Evolutionary conservation across 176 grass and related monocot genomes (phyloP), one percentile per base, ranked within the genome.

Genomic region (sorghum (Sorghum bicolor)): DNA sequence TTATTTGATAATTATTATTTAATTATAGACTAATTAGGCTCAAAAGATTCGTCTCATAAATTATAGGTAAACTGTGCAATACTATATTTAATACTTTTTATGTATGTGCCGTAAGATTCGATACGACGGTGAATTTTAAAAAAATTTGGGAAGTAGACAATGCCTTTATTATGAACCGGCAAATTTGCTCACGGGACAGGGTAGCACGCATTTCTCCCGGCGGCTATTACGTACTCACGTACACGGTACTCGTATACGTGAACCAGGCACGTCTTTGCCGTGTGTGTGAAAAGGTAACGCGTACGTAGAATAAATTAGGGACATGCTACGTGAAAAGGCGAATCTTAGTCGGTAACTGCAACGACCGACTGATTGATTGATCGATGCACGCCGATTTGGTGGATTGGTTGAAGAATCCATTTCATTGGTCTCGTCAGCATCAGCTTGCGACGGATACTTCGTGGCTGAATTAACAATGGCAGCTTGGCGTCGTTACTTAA

Each of bases 331-430:
- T 74, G 28, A 74, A 68, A 75, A 69, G 43, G 71, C 60, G 71
- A 82, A 82, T 82, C 62, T 68, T 61, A 69, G 70, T 81, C 60
- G 78, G 70, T 80, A 76, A 87, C 28, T 33, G 78, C 79, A 26
- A 64, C 81, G 50, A 63, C 22, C 41, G 39, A 44, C 8, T 65
- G 81, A 78, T 10, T 76, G 84, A 86, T 72, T 43, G 76, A 75
- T 74, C 10, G 38, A 81, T 43, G 17, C n/a, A 80, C 15, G 5
- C 64, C 17, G 45, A 22, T 77, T 40, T 3, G 17, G 31, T 80
- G 31, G 28, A 74, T 74, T 80, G 10, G 78, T 58, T 81, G 61
- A 32, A 26, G 67, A 6, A 22, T 19, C 29, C 5, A 20, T 4
- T 50, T 10, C 4, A n/a, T 53, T 52, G 47, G 22, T 38, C 8